Conservation (phyloP, 2,329 filamentous ascomycete genomes). For the Chalaropsis ovoidea region DNA sequence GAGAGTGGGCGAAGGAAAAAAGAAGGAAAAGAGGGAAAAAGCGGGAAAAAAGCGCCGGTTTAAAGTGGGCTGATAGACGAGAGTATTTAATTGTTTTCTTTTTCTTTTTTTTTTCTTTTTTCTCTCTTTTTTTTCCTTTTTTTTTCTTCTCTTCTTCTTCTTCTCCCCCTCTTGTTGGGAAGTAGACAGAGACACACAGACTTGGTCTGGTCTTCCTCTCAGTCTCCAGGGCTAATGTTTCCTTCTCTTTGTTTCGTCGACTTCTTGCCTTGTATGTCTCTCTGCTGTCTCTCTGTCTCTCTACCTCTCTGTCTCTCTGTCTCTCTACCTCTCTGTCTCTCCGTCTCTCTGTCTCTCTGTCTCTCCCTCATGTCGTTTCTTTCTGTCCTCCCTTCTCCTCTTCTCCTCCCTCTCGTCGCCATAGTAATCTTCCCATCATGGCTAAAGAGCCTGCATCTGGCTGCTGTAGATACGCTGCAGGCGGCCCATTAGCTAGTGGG, state of each 20-base stretch:
- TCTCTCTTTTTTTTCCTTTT: background rate
- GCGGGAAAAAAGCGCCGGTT: background rate
- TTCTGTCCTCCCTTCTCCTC: background rate
- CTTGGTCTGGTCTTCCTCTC: background rate
- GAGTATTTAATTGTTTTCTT: background rate
- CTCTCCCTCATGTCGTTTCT: background rate
- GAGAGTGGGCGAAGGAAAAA: background rate
- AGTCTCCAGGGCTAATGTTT: background rate
- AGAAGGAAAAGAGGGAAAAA: constrained; percentile 6
- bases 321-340: background rate
- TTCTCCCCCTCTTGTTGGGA: too few relatives aligned
- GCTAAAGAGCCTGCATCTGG: constrained; percentile 11
- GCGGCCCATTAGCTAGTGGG: background rate
- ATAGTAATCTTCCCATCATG: constrained; percentile 6
- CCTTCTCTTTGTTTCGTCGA: background rate
- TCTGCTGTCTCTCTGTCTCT: too few relatives aligned
- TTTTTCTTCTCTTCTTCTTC: background rate
- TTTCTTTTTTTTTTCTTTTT: background rate
- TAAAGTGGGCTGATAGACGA: background rate
- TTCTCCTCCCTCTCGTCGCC: background rate
- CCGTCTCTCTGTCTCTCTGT: background rate
- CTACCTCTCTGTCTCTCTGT: too few relatives aligned
- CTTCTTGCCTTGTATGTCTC: background rate
- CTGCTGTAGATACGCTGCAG: constrained; percentile 11
- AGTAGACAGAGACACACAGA: too few relatives aligned